Evolutionary conservation across 495 filamentous ascomycete genomes (phyloP), one percentile per base, ranked within the genome.

Genomic region (Penicillium antarcticum): DNA sequence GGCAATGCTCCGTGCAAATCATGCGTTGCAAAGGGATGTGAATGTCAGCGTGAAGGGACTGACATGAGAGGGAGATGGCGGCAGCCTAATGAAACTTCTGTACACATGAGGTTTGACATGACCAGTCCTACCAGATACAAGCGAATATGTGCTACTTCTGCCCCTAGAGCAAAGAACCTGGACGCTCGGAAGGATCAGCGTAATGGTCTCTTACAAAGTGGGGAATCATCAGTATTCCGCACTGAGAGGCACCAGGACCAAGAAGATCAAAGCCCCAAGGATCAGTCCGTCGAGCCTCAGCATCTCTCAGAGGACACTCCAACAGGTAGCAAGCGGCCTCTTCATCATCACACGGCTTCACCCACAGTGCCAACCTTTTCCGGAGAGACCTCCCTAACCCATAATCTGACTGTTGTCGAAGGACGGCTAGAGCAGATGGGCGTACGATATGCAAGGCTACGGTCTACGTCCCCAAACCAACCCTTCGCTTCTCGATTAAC

Each of bases 351-450:
- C 13, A 50, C 10, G 38, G 9, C 18, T 8, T 50, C 43, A 3
- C 37, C 24, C 2, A 32, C 52, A 23, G 50, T 59, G 0, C 55
- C 46, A 1, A 42, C 58, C 1, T 67, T 62, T 26, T 61, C 56
- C 7, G 64, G 64, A 1, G 64, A 68, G 40, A 61, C 65, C 5
- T 65, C 65, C 4, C 51, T 68, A 24, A 34, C 51, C 7, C 60
- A 61, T 16, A 61, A 53, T 1, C 24, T 68, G 16, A 52, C 56
- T 12, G 49, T 63, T 12, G 57, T 68, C 10, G 60, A 68, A 33
- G 56, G 51, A 14, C 48, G 57, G 9, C 42, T 67, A 11, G 49
- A 60, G 35, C 53, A 62, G 36, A 62, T 55, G 52, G 52, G 55
- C 16, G 55, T 51, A 3, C 35, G 43, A 37, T 55, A 63, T 38